Evolutionary conservation across 1,284 basidiomycete species (phyloP).

Genomic region (Wallemia hederae): DNA sequence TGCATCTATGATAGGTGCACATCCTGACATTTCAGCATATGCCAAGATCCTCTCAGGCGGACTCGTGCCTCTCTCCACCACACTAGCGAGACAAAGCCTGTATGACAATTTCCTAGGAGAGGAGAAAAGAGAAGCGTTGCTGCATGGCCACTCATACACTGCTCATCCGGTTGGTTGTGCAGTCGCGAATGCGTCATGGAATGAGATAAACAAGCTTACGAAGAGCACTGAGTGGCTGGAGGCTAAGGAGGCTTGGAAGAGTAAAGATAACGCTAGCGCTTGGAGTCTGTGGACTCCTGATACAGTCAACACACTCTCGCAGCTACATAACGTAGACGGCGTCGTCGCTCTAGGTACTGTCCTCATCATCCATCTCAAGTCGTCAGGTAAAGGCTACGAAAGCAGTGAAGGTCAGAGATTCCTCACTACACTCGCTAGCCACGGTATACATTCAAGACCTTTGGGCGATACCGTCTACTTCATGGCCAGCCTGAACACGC

Average conservation of each 20-base stretch:
- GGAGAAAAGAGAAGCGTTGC: slow-evolving; percentile 50
- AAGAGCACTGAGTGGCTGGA: slow-evolving; percentile 26
- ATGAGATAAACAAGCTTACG: slow-evolving; percentile 28
- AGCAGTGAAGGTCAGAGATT: slow-evolving; percentile 42
- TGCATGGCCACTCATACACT: slow-evolving; percentile 89
- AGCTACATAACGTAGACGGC: slow-evolving; percentile 29
- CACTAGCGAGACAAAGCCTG: slow-evolving; percentile 46
- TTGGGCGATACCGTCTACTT: slow-evolving; percentile 80
- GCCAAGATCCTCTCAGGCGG: slow-evolving; percentile 90
- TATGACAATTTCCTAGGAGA: slow-evolving; percentile 51
- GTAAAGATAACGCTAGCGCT: slow-evolving; percentile 13
- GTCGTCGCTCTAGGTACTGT: slow-evolving; percentile 72
- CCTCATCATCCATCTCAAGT: slow-evolving; percentile 46
- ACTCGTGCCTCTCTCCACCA: slow-evolving; percentile 56
- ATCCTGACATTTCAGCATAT: slow-evolving; percentile 65
- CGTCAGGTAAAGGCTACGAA: slow-evolving; percentile 24
- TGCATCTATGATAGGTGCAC: slow-evolving; percentile 32
- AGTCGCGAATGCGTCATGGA: slow-evolving; percentile 54
- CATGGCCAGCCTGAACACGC: slow-evolving; percentile 67
- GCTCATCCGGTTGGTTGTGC: slow-evolving; percentile 75
- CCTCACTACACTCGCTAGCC: slow-evolving; percentile 31
- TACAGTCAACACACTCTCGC: slow-evolving; percentile 37
- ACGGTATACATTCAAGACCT: slow-evolving; percentile 54
- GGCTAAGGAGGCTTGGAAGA: slow-evolving; percentile 24
- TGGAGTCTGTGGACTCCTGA: slow-evolving; percentile 72